Evolutionary conservation across 257 asterid species (phyloP).

Genomic region (Nicotiana sylvestris): DNA sequence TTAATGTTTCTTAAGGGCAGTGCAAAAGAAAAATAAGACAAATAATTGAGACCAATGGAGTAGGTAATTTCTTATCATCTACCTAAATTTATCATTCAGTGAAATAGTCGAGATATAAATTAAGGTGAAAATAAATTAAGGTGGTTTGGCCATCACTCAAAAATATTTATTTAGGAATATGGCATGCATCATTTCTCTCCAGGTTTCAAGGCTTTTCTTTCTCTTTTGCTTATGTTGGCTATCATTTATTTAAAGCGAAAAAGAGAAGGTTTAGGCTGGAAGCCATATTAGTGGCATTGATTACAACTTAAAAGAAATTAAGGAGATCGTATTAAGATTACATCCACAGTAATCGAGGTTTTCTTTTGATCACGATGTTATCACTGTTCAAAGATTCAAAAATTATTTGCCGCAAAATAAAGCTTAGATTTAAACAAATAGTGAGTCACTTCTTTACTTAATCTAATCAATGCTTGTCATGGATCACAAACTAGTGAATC

Average conservation of each 20-base stretch:
- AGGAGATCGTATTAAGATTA: constrained; percentile 18
- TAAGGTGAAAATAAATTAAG: no score
- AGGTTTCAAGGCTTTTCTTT: constrained; percentile 25
- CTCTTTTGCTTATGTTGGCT: background rate
- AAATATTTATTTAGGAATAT: constrained; percentile 6
- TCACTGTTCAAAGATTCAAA: constrained; percentile 31
- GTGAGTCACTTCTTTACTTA: background rate
- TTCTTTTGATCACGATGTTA: constrained; percentile 20
- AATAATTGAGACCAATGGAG: no score
- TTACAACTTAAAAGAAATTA: constrained; percentile 11
- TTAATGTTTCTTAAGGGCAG: no score
- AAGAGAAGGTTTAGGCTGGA: constrained; percentile 8
- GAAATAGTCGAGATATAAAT: no score
- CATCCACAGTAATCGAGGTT: constrained; percentile 16
- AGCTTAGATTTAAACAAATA: background rate
- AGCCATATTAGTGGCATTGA: constrained; percentile 23
- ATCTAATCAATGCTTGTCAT: no score
- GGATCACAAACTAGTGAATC: no score
- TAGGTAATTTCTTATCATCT: no score
- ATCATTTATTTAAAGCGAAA: constrained; percentile 3
- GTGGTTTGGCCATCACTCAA: no score
- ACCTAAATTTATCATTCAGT: no score
- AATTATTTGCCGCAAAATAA: constrained; percentile 7
- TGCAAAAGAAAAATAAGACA: no score
- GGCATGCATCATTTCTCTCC: constrained; percentile 20